Evolutionary conservation across 345 rosid species (phyloP).

Genomic region (Citrus hindsii): DNA sequence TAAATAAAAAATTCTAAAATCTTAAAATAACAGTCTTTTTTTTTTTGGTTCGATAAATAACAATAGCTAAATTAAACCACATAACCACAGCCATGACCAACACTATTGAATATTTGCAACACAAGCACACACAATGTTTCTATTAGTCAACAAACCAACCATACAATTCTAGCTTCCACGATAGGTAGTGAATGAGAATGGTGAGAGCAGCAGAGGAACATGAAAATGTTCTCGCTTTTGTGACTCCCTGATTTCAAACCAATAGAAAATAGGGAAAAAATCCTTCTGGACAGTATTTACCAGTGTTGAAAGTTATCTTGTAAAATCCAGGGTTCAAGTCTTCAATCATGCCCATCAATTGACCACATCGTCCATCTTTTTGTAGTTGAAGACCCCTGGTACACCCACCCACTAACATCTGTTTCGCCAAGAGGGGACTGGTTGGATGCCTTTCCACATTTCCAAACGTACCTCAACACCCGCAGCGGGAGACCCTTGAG

Average conservation of each 20-base stretch:
- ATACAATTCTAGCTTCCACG: constrained; percentile 65
- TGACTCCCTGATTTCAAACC: constrained; percentile 64
- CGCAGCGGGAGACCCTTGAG: constrained; percentile 75
- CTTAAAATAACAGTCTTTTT: too few species aligned
- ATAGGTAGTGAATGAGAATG: constrained; percentile 81
- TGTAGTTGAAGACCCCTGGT: constrained; percentile 63
- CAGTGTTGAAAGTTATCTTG: constrained; percentile 82
- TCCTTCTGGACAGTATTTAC: constrained; percentile 59
- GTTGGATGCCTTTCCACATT: constrained; percentile 52
- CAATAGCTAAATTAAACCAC: not conserved
- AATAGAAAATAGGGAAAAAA: constrained; percentile 80
- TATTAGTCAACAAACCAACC: not conserved
- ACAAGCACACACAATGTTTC: not conserved
- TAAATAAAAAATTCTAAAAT: too few species aligned
- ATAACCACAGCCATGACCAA: not conserved
- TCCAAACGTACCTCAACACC: constrained; percentile 74
- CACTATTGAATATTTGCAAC: not conserved
- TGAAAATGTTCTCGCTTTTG: constrained; percentile 85
- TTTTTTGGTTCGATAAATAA: not conserved
- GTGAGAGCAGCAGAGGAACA: constrained; percentile 82
- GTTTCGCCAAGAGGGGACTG: constrained; percentile 39
- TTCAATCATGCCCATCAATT: constrained; percentile 61
- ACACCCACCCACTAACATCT: constrained; percentile 45
- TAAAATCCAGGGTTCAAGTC: constrained; percentile 72
- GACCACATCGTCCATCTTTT: constrained; percentile 85